phyloP scores from a whole-genome alignment of 2,329 filamentous ascomycete species.

The Ascochyta fabae region DNA sequence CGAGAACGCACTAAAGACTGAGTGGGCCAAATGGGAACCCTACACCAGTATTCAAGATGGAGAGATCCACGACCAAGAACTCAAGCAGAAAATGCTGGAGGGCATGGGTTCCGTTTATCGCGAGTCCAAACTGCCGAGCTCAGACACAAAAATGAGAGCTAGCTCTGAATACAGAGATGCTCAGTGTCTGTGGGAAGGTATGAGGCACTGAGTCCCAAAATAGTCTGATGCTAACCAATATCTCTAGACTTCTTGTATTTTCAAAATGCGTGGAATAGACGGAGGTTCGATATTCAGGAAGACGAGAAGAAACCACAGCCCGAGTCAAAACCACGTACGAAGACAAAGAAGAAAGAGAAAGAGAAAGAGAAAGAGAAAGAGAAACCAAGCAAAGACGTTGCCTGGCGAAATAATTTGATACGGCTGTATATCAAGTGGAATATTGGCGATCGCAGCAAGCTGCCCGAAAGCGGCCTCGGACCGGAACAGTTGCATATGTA shows the following conservation, averaged over 20 bases:
- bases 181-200: not conserved
- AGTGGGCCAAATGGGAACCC: not conserved
- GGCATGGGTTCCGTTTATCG: too few species aligned
- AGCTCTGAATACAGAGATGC: too few species aligned
- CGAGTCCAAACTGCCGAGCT: too few species aligned
- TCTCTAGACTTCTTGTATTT: not conserved
- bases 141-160: too few species aligned
- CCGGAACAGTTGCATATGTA: not conserved
- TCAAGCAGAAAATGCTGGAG: not conserved
- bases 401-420: slow-evolving; percentile 1
- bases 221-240: too few species aligned
- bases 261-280: slow-evolving; percentile 3
- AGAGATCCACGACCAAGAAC: not conserved
- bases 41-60: not conserved
- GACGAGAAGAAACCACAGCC: not conserved
- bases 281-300: not conserved
- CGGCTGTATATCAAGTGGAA: not conserved
- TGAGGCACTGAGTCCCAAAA: not conserved
- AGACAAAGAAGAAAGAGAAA: too few species aligned
- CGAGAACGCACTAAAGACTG: not conserved
- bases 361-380: too few species aligned
- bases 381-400: too few species aligned
- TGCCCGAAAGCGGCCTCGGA: not conserved
- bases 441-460: not conserved
- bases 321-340: too few species aligned